A percentile compares a stretch with the other conserved stretches of the same genome.
These are phyloP conservation scores for Emiliania huxleyi DNA, from an alignment of 78 protist genomes.

Conservation along the genomic window DNA sequence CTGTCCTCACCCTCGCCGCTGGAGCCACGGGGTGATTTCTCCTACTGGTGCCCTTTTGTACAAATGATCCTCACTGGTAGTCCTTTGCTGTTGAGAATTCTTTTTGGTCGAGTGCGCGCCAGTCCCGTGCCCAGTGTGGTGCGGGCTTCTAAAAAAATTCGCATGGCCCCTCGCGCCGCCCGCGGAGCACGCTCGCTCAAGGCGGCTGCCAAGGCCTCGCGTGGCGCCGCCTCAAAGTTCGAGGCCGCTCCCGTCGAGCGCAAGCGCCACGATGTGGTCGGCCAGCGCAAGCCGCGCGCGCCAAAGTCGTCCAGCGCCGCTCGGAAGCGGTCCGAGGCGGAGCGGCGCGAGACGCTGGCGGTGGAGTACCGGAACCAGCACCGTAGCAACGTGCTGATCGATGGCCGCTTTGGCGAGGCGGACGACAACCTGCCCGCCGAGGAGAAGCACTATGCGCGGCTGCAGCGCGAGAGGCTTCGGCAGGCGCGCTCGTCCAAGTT, in stretches of 20 bases:
- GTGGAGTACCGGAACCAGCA: neutral
- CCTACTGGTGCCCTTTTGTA: too few species aligned
- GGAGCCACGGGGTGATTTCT: too few species aligned
- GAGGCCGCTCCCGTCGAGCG: neutral
- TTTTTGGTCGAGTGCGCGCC: too few species aligned
- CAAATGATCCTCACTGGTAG: too few species aligned
- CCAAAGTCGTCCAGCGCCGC: neutral
- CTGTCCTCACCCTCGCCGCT: too few species aligned
- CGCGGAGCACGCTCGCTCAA: neutral
- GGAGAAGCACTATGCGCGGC: neutral
- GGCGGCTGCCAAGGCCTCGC: neutral
- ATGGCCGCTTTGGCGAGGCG: neutral
- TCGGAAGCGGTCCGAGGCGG: neutral
- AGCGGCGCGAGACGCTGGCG: neutral
- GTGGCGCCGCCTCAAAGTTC: neutral
- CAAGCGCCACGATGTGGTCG: neutral
- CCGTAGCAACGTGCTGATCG: neutral
- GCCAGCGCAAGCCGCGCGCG: neutral
- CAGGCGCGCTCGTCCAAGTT: neutral
- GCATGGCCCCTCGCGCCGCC: neutral
- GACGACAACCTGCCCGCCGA: neutral
- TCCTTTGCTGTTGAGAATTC: too few species aligned
- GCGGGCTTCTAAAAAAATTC: too few species aligned
- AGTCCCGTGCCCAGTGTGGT: too few species aligned
- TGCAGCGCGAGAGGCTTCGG: neutral